These are phyloP conservation scores for Sextonia rubra DNA, from an alignment of 164 flowering plant genomes.

Conservation along the genomic window DNA sequence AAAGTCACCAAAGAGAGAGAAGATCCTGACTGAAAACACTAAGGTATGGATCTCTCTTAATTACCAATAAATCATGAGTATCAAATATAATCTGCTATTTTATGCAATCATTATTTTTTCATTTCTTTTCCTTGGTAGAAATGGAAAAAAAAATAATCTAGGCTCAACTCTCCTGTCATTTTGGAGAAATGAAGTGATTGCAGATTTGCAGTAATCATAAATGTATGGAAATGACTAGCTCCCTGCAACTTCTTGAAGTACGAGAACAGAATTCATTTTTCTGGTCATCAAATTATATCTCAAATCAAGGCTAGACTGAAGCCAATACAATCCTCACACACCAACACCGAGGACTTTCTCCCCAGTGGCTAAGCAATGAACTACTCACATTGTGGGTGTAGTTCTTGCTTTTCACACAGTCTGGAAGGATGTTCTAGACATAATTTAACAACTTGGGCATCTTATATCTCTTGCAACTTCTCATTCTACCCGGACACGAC, in stretches of 20 bases:
- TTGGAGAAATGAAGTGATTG: not conserved
- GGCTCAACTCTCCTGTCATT: not conserved
- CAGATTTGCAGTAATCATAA: too few relatives aligned
- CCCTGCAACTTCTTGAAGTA: not conserved
- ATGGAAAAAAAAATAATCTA: not conserved
- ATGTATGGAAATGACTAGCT: conserved; percentile 3
- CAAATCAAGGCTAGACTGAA: too few relatives aligned
- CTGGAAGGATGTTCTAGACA: not conserved
- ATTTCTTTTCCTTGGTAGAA: not conserved
- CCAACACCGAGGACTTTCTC: not conserved
- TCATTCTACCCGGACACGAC: not conserved
- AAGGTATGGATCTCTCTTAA: conserved; percentile 34
- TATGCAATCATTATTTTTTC: not conserved
- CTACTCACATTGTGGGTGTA: too few relatives aligned
- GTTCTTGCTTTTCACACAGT: not conserved
- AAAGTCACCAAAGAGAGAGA: conserved; percentile 14
- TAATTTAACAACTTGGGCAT: not conserved
- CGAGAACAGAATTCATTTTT: not conserved
- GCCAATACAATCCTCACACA: too few relatives aligned
- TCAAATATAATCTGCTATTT: not conserved
- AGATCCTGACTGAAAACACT: conserved; percentile 14
- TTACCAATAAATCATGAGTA: not conserved
- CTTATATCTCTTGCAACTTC: not conserved
- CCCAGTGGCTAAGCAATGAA: too few relatives aligned
- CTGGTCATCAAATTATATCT: not conserved